Conservation (phyloP, 139 green algal genomes). For the Trebouxia sp. region DNA sequence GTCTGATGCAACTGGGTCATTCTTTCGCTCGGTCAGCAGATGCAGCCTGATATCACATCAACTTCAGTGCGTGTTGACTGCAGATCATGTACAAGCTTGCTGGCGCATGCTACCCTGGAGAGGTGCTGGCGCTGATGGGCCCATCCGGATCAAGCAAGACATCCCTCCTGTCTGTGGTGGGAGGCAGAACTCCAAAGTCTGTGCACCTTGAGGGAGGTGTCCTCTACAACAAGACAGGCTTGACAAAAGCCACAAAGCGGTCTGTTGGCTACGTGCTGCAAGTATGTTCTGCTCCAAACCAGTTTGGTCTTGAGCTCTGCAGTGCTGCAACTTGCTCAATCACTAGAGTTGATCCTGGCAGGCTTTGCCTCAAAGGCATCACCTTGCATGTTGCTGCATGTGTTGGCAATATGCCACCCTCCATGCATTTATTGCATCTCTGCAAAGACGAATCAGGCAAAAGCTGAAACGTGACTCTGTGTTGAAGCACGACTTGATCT, state of each 20-base stretch:
- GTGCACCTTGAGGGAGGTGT: slow-evolving; percentile 51
- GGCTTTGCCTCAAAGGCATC: background rate
- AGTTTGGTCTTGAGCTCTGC: no score
- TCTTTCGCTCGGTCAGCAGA: background rate
- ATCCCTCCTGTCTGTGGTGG: slow-evolving; percentile 74
- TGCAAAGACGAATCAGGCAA: no score
- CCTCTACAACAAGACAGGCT: slow-evolving; percentile 69
- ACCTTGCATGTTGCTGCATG: background rate
- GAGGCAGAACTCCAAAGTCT: slow-evolving; percentile 57
- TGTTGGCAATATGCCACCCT: no score
- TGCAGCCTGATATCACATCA: background rate
- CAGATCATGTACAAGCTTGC: slow-evolving; percentile 59
- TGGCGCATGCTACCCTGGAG: slow-evolving; percentile 49
- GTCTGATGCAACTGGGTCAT: background rate
- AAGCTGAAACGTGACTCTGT: no score
- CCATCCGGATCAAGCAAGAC: slow-evolving; percentile 70
- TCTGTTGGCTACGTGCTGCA: slow-evolving; percentile 41
- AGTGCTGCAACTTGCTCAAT: background rate
- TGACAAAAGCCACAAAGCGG: slow-evolving; percentile 72
- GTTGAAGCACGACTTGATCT: no score
- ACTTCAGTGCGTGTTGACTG: background rate
- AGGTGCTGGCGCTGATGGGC: slow-evolving; percentile 66
- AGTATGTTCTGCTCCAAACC: background rate
- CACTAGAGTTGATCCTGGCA: background rate
- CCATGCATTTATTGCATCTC: no score